Conservation (phyloP, 305 asterid genomes). For the Fraxinus greggii region DNA sequence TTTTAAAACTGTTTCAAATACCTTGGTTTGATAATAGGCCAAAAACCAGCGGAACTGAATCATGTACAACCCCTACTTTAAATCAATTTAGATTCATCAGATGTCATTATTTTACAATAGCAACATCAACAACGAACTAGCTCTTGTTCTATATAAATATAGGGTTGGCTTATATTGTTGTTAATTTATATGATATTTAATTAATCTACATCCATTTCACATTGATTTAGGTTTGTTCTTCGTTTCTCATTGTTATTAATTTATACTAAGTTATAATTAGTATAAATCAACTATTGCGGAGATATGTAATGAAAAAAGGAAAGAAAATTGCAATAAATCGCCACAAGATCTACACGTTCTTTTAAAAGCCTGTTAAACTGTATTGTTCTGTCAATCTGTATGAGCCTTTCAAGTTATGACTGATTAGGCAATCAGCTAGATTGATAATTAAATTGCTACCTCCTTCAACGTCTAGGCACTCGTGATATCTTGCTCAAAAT, state of each 20-base stretch:
- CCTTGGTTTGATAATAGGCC: background rate
- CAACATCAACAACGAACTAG: background rate
- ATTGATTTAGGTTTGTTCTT: background rate
- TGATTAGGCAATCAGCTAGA: background rate
- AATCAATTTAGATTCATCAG: background rate
- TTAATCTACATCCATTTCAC: background rate
- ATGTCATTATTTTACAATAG: background rate
- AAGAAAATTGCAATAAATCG: background rate
- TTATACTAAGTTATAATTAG: background rate
- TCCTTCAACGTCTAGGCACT: background rate
- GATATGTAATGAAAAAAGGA: background rate
- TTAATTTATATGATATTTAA: background rate
- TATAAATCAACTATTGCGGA: background rate
- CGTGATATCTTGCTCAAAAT: background rate
- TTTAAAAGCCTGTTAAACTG: background rate
- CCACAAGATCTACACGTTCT: background rate
- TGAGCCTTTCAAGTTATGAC: background rate
- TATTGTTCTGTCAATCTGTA: background rate
- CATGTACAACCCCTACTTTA: background rate
- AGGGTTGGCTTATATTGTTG: background rate
- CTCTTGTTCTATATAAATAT: background rate
- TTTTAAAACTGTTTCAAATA: background rate
- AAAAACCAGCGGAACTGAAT: background rate
- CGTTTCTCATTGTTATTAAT: background rate
- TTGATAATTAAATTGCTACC: background rate